Base-by-base conservation (phyloP, 768 basidiomycete species). In the Cubamyces lactineus region DNA sequence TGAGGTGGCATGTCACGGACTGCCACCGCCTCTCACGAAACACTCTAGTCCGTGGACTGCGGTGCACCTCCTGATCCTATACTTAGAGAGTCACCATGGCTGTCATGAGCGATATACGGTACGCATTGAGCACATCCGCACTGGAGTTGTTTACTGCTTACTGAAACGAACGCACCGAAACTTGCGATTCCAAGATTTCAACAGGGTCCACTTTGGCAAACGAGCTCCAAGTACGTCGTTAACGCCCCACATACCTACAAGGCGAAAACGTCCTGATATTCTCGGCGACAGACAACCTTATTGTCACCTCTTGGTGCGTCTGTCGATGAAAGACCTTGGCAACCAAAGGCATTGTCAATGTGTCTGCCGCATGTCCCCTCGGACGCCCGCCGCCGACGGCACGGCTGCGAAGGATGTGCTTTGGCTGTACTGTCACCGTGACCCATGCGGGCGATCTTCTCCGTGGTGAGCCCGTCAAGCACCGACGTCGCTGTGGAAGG, bases 301-400 rank as follows among this genome's bases (percentile, higher is more conserved):
- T n/a, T 15, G 24, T 49, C 34, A 34, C 34, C 34, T 34, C 11
- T 34, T 34, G 34, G 5, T 34, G 5, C 4, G 5, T 11, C 9
- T 34, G 34, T 34, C 34, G 4, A 5, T 49, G 48, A 17, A 23
- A 7, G 19, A 19, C 51, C 51, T 53, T 53, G 51, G 38, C 51
- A 53, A 53, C 51, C 51, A 21, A 53, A 53, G 51, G 51, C 51
- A 23, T 53, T 53, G 51, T 39, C 30, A 34, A 30, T 39, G 21
- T 41, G 38, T 40, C 6, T 41, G 39, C 51, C 50, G 50, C 50
- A 26, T 49, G 23, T 49, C 16, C 24, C 17, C 11, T 28, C 26
- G 48, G 34, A 49, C 48, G 48, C 48, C 24, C 48, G 16, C 48
- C 26, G 19, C 23, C 34, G 34, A 34, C 34, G 34, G 34, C 34